phyloP scores from a whole-genome alignment of 2,329 filamentous ascomycete genomes.

The Anthostomella pinea region DNA sequence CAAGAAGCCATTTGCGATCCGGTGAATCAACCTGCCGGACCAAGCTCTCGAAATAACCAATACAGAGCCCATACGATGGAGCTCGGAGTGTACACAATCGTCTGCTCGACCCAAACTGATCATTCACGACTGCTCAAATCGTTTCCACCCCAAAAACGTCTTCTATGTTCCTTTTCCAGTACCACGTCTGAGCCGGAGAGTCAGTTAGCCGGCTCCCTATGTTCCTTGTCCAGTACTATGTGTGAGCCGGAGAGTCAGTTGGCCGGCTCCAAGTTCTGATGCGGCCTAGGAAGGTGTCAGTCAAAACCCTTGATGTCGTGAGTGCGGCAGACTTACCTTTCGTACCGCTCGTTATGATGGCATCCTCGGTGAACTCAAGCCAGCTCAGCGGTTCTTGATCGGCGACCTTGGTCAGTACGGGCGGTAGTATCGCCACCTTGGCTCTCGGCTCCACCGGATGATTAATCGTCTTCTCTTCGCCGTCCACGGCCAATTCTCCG shows the following conservation, averaged over 20 bases:
- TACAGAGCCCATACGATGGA: too few species aligned
- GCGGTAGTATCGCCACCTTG: slow-evolving; percentile 80
- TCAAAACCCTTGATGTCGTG: background rate
- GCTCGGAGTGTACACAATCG: too few species aligned
- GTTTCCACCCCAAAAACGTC: too few species aligned
- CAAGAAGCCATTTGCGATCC: too few species aligned
- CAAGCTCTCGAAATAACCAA: slow-evolving; percentile 1
- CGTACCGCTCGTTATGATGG: slow-evolving; percentile 88
- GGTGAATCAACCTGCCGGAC: too few species aligned
- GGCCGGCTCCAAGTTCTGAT: slow-evolving; percentile 43
- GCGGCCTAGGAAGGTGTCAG: slow-evolving; percentile 31
- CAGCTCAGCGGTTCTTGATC: slow-evolving; percentile 86
- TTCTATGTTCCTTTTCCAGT: too few species aligned
- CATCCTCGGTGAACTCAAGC: slow-evolving; percentile 90
- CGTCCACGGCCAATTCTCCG: slow-evolving; percentile 50
- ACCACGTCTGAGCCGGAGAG: too few species aligned
- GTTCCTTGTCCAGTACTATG: too few species aligned
- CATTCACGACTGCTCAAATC: too few species aligned
- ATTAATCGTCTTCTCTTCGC: slow-evolving; percentile 57
- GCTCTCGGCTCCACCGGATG: slow-evolving; percentile 85
- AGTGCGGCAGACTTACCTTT: slow-evolving; percentile 62
- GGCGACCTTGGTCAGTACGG: slow-evolving; percentile 83
- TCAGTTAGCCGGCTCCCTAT: too few species aligned
- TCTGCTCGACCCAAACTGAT: too few species aligned
- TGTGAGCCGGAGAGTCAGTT: slow-evolving; percentile 34